Percentiles rank a stretch among this genome's conserved stretches.
phyloP scores from a whole-genome alignment of 2,329 filamentous ascomycete genomes.

The Spiromastix sp. region DNA sequence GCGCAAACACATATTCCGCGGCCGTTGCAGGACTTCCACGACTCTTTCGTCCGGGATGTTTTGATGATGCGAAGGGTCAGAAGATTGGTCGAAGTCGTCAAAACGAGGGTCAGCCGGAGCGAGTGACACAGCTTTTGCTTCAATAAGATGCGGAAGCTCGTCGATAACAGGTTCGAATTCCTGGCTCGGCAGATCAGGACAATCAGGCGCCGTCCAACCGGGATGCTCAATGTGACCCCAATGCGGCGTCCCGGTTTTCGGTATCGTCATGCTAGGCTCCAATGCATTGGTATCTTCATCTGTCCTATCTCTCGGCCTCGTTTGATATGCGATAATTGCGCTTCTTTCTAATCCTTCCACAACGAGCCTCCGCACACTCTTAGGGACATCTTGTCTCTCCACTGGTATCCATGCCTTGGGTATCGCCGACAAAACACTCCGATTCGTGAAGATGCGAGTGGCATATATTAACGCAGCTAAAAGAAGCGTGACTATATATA shows the following conservation, averaged over 20 bases:
- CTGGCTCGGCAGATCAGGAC: conserved; percentile 64
- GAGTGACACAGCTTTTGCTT: conserved; percentile 84
- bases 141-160: conserved; percentile 81
- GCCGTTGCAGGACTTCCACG: conserved; percentile 61
- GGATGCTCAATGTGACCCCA: conserved; percentile 82
- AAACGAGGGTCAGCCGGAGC: conserved; percentile 49
- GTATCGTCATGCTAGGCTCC: conserved; percentile 14
- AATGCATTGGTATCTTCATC: conserved; percentile 23
- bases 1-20: conserved; percentile 60
- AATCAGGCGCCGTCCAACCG: conserved; percentile 78
- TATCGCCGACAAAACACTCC: conserved; percentile 67
- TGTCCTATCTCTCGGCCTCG: conserved; percentile 53
- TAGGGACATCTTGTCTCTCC: conserved; percentile 71
- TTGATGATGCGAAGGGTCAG: conserved; percentile 20
- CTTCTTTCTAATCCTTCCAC: conserved; percentile 62
- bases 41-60: conserved; percentile 53
- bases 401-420: conserved; percentile 80
- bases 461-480: conserved; percentile 68
- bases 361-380: conserved; percentile 66
- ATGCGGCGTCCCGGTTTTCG: conserved; percentile 39
- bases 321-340: conserved; percentile 70
- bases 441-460: conserved; percentile 76
- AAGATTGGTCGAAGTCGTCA: conserved; percentile 6
- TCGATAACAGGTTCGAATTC: conserved; percentile 71
- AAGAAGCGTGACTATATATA: conserved; percentile 62